Evolutionary conservation across 225 moss, liverwort and hornwort species (phyloP).

Genomic region (Marchantia polymorpha): DNA sequence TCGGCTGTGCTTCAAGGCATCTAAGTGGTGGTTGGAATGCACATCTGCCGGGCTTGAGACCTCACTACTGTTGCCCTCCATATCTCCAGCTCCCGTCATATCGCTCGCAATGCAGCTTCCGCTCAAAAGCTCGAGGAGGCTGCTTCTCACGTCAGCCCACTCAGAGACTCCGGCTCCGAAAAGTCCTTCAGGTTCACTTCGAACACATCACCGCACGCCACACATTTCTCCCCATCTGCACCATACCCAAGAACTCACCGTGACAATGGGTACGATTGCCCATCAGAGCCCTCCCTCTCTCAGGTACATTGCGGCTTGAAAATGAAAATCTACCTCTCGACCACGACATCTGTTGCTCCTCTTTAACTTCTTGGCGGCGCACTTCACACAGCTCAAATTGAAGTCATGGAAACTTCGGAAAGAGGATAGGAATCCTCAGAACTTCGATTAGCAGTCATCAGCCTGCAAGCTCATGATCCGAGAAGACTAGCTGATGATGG

Average conservation of each 20-base stretch:
- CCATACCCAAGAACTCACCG: too few species aligned
- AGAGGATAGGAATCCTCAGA: too few species aligned
- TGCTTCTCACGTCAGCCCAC: neutral
- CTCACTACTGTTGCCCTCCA: neutral
- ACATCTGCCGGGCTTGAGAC: neutral
- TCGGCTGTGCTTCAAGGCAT: conserved; percentile 20
- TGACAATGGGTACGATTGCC: too few species aligned
- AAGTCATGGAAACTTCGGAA: too few species aligned
- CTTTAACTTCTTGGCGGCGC: too few species aligned
- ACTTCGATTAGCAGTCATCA: too few species aligned
- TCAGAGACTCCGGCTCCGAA: neutral
- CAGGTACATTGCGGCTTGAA: too few species aligned
- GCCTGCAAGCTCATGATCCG: neutral
- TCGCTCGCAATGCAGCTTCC: neutral
- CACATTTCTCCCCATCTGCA: neutral
- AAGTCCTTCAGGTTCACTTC: neutral
- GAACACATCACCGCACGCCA: neutral
- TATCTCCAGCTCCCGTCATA: neutral
- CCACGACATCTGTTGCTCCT: too few species aligned
- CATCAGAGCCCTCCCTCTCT: too few species aligned
- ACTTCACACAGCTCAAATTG: too few species aligned
- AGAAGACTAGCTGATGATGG: neutral
- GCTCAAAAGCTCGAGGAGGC: neutral
- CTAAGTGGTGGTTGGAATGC: conserved; percentile 6
- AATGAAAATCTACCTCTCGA: too few species aligned